Base-by-base conservation (phyloP, 208 protist genomes). In the Leishmania tropica region DNA sequence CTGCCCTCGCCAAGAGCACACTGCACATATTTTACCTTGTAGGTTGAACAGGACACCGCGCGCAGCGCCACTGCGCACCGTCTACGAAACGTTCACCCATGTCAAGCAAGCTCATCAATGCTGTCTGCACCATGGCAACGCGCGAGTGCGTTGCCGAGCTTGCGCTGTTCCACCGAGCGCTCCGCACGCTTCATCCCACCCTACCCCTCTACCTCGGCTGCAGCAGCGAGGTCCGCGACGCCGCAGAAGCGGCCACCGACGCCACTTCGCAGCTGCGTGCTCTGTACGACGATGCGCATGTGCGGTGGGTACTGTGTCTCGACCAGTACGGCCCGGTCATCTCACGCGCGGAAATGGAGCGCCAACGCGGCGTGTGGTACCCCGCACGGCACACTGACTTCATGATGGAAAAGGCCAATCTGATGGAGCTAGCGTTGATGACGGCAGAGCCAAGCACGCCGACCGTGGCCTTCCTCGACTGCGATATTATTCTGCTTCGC, bases 381-480 rank as follows among this genome's bases (percentile, higher is more conserved):
- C 85, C 88, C 4, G 84, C 92, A 28, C 83, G 91, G 19, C 92
- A 97, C 86, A 86, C 88, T 0, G 94, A 96, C 78, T 95, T 95
- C 83, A 97, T 96, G 92, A 95, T 97, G 91, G 92, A 97, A 80
- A 97, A 97, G 78, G 79, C 89, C n/a, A 90, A 92, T 73, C 77
- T 96, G 15, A 90, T 97, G 86, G 92, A 95, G 75, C 82, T 86
- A 21, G 90, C 93, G 10, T 84, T 96, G 86, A 60, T 83, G 42
- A 75, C 62, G 40, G 67, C 79, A 28, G 35, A 71, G 7, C 28
- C 73, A 2, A 76, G 47, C 17, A 67, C 51, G 62, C 77, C 65
- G n/a, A 75, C 53, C 42, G 70, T 80, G 10, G 89, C 90, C 10
- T 97, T 97, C 67, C 58, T 97, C 6, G 92, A 97, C 81, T 95